These are phyloP conservation scores for Rhododendron griersonianum DNA, from an alignment of 148 eudicot species.

Conservation along the genomic window DNA sequence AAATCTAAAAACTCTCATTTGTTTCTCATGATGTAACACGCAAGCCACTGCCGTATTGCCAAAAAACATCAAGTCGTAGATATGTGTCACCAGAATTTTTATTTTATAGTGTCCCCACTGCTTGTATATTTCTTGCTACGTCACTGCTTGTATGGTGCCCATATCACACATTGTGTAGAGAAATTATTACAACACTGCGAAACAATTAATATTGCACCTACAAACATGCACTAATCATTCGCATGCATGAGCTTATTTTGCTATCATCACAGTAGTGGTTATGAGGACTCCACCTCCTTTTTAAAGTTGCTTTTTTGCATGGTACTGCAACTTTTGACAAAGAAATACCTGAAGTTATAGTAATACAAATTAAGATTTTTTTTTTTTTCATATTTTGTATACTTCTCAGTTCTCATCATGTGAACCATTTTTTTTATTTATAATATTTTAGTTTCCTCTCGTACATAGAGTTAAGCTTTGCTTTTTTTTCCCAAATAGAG, in stretches of 20 bases:
- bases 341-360: background rate
- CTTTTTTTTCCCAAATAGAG: background rate
- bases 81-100: no score
- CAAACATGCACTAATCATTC: background rate
- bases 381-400: background rate
- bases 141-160: no score
- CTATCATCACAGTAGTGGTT: background rate
- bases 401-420: background rate
- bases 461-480: background rate
- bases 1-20: no score
- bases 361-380: background rate
- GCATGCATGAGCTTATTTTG: background rate
- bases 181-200: no score
- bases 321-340: background rate
- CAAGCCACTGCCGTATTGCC: no score
- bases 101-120: no score
- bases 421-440: background rate
- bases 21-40: no score
- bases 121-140: no score
- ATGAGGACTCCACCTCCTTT: background rate
- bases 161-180: no score
- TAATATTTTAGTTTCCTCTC: no score
- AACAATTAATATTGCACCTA: background rate
- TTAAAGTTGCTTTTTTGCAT: background rate
- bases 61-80: no score